A percentile compares a stretch with the other conserved stretches of the same genome.
Conservation (phyloP, 2,329 filamentous ascomycete genomes). For the Achaetomium macrosporum region DNA sequence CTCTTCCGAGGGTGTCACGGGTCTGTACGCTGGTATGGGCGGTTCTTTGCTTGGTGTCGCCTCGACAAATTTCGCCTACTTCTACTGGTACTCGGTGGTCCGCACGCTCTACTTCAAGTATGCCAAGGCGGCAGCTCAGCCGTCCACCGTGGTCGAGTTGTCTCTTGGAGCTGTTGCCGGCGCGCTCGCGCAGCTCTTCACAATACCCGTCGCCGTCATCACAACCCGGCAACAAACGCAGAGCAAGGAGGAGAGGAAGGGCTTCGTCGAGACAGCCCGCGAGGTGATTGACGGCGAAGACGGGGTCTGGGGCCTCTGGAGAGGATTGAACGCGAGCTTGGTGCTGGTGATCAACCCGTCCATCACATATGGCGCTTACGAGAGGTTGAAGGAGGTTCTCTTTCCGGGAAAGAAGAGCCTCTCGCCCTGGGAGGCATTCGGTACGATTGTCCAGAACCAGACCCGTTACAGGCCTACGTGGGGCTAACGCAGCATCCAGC, state of each 20-base stretch:
- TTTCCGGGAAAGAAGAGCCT: conserved; percentile 73
- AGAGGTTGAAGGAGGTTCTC: conserved; percentile 70
- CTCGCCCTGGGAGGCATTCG: conserved; percentile 80
- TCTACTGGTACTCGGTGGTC: conserved; percentile 96
- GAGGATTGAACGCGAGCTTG: conserved; percentile 89
- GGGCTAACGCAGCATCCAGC: conserved; percentile 44
- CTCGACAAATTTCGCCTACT: conserved; percentile 98
- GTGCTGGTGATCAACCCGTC: conserved; percentile 94
- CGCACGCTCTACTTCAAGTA: conserved; percentile 70
- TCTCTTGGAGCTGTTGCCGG: conserved; percentile 81
- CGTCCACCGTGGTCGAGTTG: conserved; percentile 77
- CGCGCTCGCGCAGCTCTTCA: conserved; percentile 89
- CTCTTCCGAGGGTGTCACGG: conserved; percentile 69
- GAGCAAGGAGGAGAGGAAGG: conserved; percentile 74
- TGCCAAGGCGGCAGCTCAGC: conserved; percentile 45
- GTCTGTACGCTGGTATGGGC: conserved; percentile 83
- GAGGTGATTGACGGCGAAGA: conserved; percentile 90
- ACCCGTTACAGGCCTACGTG: not conserved
- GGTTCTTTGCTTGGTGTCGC: conserved; percentile 86
- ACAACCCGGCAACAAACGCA: conserved; percentile 96
- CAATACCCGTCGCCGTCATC: conserved; percentile 90
- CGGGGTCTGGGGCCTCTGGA: conserved; percentile 83
- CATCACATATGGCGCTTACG: conserved; percentile 96
- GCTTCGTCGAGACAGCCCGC: conserved; percentile 76
- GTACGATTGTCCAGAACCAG: conserved; percentile 49